Evolutionary conservation across 306 rosid species (phyloP).

Genomic region (Cucurbita moschata): DNA sequence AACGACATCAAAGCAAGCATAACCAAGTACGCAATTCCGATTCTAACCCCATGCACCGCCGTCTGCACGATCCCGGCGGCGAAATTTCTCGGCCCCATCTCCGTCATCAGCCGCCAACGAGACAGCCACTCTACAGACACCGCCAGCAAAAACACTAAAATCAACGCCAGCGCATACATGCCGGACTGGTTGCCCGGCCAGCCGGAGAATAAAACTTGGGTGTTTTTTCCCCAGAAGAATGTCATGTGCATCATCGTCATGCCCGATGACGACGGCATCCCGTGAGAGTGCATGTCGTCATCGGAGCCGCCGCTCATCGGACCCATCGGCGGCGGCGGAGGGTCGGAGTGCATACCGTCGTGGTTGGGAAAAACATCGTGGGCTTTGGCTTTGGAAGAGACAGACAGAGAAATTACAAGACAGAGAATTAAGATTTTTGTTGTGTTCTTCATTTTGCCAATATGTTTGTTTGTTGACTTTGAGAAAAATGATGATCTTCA

Average conservation of each 20-base stretch:
- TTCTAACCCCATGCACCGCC: background rate
- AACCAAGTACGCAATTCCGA: slow-evolving; percentile 28
- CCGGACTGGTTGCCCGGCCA: slow-evolving; percentile 11
- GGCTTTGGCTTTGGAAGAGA: background rate
- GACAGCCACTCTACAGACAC: slow-evolving; percentile 13
- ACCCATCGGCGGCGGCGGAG: background rate
- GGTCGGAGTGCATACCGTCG: background rate
- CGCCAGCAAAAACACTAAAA: slow-evolving; percentile 5
- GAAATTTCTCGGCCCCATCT: background rate
- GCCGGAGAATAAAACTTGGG: slow-evolving; percentile 16
- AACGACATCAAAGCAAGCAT: slow-evolving; percentile 87
- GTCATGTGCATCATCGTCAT: slow-evolving; percentile 11
- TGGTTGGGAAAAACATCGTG: background rate
- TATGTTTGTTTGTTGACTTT: background rate
- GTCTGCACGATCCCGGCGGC: slow-evolving; percentile 12
- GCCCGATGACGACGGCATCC: background rate
- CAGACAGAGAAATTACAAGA: background rate
- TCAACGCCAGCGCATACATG: slow-evolving; percentile 8
- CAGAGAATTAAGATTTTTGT: background rate
- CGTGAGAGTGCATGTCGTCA: slow-evolving; percentile 6
- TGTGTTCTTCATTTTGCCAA: background rate
- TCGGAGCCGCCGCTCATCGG: background rate
- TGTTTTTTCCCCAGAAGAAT: slow-evolving; percentile 13
- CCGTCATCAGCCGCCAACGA: background rate
- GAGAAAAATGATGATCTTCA: background rate